Conservation (phyloP, 495 filamentous ascomycete species). For the Ascodesmis nigricans region DNA sequence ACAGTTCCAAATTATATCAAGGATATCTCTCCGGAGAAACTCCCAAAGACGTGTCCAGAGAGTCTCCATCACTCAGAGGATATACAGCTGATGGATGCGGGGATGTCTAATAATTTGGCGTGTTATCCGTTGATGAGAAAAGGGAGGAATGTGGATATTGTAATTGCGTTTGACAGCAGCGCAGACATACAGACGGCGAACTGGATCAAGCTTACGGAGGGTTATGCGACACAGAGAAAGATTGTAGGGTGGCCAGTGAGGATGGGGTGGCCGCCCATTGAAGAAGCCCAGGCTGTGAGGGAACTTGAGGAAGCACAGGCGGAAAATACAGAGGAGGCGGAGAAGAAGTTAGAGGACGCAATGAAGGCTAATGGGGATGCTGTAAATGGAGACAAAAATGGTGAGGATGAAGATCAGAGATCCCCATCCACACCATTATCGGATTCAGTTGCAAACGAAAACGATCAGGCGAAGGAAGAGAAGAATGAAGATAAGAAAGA, state of each 20-base stretch:
- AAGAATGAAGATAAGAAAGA: too few species aligned
- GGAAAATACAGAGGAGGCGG: slow-evolving; percentile 22
- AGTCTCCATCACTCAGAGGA: slow-evolving; percentile 39
- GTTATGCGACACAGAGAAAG: slow-evolving; percentile 68
- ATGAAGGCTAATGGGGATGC: too few species aligned
- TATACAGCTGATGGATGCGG: slow-evolving; percentile 84
- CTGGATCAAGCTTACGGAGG: slow-evolving; percentile 81
- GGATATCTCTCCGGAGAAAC: slow-evolving; percentile 49
- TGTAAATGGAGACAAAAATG: too few species aligned
- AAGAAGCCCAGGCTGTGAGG: slow-evolving; percentile 34
- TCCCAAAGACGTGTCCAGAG: slow-evolving; percentile 48
- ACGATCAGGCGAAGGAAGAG: too few species aligned
- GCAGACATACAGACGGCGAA: slow-evolving; percentile 72
- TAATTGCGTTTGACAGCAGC: slow-evolving; percentile 75
- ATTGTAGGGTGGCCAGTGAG: slow-evolving; percentile 88
- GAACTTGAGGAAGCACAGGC: slow-evolving; percentile 15
- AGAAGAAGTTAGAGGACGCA: slow-evolving; percentile 42
- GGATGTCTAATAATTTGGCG: slow-evolving; percentile 93
- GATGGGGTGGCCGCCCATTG: slow-evolving; percentile 60
- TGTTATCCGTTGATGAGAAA: slow-evolving; percentile 82
- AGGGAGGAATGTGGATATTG: slow-evolving; percentile 66
- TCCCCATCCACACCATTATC: too few species aligned
- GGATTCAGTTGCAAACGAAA: too few species aligned
- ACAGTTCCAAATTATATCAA: slow-evolving; percentile 67
- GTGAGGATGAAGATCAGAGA: too few species aligned